Percentiles rank a stretch among this genome's conserved stretches.
These are phyloP conservation scores for Alternaria triticimaculans DNA, from an alignment of 2,329 filamentous ascomycete genomes.

Conservation along the genomic window DNA sequence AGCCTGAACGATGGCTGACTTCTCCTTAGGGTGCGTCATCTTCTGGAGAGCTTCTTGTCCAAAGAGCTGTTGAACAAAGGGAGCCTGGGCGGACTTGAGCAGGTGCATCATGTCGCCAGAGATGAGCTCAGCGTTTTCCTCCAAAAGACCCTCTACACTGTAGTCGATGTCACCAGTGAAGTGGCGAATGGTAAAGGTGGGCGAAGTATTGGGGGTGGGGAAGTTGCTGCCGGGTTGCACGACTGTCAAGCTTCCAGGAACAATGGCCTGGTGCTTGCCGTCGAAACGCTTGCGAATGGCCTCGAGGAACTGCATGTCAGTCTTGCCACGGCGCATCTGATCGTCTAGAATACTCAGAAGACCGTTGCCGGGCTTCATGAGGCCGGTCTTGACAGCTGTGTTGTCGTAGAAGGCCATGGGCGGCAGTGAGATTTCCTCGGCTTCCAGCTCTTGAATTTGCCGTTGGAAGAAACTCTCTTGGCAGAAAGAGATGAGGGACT, in stretches of 20 bases:
- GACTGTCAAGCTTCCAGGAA: constrained; percentile 75
- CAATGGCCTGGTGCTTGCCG: constrained; percentile 89
- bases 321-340: constrained; percentile 87
- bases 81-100: constrained; percentile 84
- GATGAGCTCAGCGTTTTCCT: constrained; percentile 96
- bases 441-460: constrained; percentile 91
- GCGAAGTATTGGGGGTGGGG: constrained; percentile 77
- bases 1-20: constrained; percentile 89
- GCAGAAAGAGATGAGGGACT: constrained; percentile 90
- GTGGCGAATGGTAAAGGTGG: constrained; percentile 89
- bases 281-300: constrained; percentile 92
- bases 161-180: constrained; percentile 98
- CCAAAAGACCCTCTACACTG: constrained; percentile 81
- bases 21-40: constrained; percentile 90
- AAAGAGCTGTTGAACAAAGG: constrained; percentile 88
- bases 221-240: constrained; percentile 90
- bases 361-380: constrained; percentile 92
- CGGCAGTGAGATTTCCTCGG: constrained; percentile 87
- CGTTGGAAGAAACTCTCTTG: constrained; percentile 95
- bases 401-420: constrained; percentile 98
- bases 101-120: constrained; percentile 96
- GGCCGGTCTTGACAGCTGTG: constrained; percentile 87
- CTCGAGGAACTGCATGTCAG: constrained; percentile 88
- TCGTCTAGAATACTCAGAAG: constrained; percentile 94
- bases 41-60: constrained; percentile 95